Evolutionary conservation across 257 asterid species (phyloP), one percentile per base, ranked within the genome.

Genomic region (Solanum corneliomulleri): DNA sequence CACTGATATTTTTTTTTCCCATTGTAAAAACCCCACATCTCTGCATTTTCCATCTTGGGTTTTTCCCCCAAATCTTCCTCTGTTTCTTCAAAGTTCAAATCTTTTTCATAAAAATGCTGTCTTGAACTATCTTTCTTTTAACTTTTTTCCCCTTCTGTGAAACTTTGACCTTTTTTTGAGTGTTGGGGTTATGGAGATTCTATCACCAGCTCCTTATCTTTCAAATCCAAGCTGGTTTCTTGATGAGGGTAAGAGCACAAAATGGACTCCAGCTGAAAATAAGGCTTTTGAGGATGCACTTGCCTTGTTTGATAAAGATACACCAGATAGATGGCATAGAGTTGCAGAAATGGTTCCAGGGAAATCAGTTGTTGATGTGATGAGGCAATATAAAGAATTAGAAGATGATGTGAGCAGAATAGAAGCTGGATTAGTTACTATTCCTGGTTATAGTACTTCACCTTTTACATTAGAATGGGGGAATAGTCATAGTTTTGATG

Each of bases 301-400:
- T 31, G 99, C 99, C 2, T 62, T 92, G 89, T 93, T 90, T 90
- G 99, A 97, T 83, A 96, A 94, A 68, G 93, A 91, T 12, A 94
- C 97, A 14, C 99, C 99, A 2, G 97, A 96, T 85, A 92, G 98
- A 71, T 97, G 99, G 99, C 94, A 88, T 83, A 96, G 86, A 80
- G 99, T 97, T 5, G 99, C 99, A 2, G 93, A 89, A 37, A 93
- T 94, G 98, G 99, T 97, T 21, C 99, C 99, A 0, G 98, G 99
- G 16, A 97, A 97, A 84, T 89, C 97, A 3, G 98, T 93, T 25
- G 85, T 58, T 7, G 99, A 97, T 86, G 98, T 97, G 13, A 94
- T 94, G 16, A 89, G 94, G 85, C 99, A 97, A 41, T 97, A 96
- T 83, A 92, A 93, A 71, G 98, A 93, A 47, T 89, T 97, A 90